Conservation (phyloP, 768 basidiomycete species). For the Boletellus emodensis region DNA sequence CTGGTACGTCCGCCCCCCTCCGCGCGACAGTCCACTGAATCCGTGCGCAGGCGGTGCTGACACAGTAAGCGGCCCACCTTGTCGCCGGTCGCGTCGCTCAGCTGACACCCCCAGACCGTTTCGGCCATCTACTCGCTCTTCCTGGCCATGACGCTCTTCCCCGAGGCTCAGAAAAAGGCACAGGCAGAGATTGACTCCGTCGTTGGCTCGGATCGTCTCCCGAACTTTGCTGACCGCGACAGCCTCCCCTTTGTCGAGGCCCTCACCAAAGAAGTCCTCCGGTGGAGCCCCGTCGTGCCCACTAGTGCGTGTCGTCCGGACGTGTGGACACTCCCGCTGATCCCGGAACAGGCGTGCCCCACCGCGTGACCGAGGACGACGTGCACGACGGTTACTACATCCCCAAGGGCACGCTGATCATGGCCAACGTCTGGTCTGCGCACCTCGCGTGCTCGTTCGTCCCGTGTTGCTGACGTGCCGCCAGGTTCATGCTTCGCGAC, state of each 20-base stretch:
- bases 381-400: constrained; percentile 59
- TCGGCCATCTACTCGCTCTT: constrained; percentile 59
- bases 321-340: constrained; percentile 27
- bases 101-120: constrained; percentile 44
- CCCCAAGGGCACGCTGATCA: constrained; percentile 40
- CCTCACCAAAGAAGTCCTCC: constrained; percentile 52
- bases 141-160: constrained; percentile 56
- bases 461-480: background rate
- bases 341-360: constrained; percentile 33
- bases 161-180: constrained; percentile 54
- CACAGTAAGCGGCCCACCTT: constrained; percentile 25
- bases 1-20: constrained; percentile 20
- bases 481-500: constrained; percentile 33
- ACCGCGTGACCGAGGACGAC: constrained; percentile 57
- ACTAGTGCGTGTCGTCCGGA: constrained; percentile 34
- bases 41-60: constrained; percentile 43
- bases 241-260: constrained; percentile 60
- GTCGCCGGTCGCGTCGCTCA: constrained; percentile 1
- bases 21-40: constrained; percentile 1
- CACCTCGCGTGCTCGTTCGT: constrained; percentile 1
- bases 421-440: constrained; percentile 23
- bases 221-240: constrained; percentile 54
- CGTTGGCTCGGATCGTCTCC: constrained; percentile 56
- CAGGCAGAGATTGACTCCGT: constrained; percentile 60
- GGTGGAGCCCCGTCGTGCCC: constrained; percentile 41